Evolutionary conservation across 2,329 filamentous ascomycete species (phyloP), one percentile per base, ranked within the genome.

Genomic region (Nothophaeocryptopus gaeumannii): DNA sequence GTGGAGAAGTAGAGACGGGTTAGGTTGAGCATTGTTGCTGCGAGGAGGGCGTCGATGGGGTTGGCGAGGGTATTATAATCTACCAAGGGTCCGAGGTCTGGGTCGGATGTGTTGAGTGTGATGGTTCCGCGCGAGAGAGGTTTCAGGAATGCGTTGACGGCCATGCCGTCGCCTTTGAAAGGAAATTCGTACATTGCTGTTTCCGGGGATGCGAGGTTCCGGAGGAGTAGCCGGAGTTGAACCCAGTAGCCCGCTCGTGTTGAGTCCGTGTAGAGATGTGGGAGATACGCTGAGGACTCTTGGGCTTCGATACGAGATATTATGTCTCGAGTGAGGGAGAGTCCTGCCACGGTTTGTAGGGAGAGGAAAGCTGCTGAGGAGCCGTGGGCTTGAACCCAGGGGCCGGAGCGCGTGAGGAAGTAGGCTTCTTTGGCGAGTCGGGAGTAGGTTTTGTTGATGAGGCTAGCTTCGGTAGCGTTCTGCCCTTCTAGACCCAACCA

Each of bases 51-150:
- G 47, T 74, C 72, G 9, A 68, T 51, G 0, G 69, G 69, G 50
- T 72, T 69, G 20, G 65, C 57, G 51, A 71, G 59, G 14, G 70
- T 35, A 45, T 65, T 65, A 50, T 60, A 70, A 32, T 68, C 55
- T 7, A 71, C 59, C 5, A 70, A 39, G 2, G 69, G 70, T 2
- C 51, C 55, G 3, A 56, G 60, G 12, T 56, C 51, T 3, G 67
- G 68, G 50, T 71, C 61, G 8, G 61, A 60, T 1, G 67, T 63
- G 51, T 71, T 62, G 42, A 72, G 58, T 2, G 62, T 67, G 44
- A 72, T 62, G 12, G 66, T 68, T 15, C 71, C 71, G 35, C 71
- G 68, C 16, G 59, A 63, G 11, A 71, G 60, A 2, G 55, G 70
- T 45, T 70, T 68, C 46, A 71, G 59, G 10, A 71, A 26, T 26